Conservation (phyloP, 306 rosid species). For the Cucumis hystrix region DNA sequence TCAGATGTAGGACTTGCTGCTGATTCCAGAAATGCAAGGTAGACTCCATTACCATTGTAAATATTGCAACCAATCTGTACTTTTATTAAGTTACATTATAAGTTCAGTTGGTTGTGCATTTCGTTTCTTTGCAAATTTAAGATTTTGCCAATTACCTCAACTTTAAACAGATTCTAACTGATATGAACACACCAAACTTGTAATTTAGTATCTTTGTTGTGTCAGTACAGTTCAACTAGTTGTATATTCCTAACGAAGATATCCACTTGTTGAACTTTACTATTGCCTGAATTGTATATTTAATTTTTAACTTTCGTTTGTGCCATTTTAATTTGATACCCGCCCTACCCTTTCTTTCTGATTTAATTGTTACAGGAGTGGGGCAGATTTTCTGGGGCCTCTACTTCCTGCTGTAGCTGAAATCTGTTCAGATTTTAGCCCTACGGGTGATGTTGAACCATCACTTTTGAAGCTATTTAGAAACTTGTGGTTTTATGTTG, state of each 20-base stretch:
- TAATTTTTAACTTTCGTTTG: background rate
- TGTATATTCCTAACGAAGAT: background rate
- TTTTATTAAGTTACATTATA: background rate
- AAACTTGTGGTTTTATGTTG: conserved; percentile 94
- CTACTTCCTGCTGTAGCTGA: conserved; percentile 97
- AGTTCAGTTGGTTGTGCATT: background rate
- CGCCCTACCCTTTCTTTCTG: background rate
- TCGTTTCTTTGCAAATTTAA: background rate
- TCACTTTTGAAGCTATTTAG: conserved; percentile 86
- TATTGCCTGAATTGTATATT: background rate
- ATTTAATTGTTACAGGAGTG: conserved; percentile 57
- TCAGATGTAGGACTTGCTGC: conserved; percentile 98
- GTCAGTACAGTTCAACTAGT: background rate
- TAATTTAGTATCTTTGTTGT: background rate
- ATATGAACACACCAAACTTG: background rate
- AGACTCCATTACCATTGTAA: conserved; percentile 11
- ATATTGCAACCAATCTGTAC: background rate
- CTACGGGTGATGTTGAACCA: conserved; percentile 77
- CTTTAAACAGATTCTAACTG: background rate
- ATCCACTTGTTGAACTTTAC: too few relatives aligned
- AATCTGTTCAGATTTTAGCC: conserved; percentile 86
- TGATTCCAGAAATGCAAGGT: conserved; percentile 96
- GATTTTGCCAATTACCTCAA: background rate
- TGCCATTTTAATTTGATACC: background rate
- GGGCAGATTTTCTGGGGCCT: conserved; percentile 95